Evolutionary conservation across 1,284 basidiomycete genomes (phyloP).

Genomic region (Ganoderma meredithae): DNA sequence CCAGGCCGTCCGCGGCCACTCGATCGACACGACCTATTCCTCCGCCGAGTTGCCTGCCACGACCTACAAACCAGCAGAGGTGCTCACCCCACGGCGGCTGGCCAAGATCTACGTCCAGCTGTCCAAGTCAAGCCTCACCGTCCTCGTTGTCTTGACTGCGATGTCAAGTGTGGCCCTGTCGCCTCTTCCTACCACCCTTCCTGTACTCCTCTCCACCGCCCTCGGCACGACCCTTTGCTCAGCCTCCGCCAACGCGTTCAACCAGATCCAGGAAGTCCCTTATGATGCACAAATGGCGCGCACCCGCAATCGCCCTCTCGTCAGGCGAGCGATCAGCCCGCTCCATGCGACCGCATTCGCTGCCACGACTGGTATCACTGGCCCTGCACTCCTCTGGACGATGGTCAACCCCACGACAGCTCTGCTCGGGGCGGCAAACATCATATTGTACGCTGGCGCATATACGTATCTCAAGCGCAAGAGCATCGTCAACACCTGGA

Average conservation of each 20-base stretch:
- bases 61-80: constrained; percentile 37
- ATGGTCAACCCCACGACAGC: constrained; percentile 93
- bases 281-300: constrained; percentile 98
- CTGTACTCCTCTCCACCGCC: constrained; percentile 87
- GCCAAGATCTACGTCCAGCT: constrained; percentile 82
- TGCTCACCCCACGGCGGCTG: constrained; percentile 63
- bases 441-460: constrained; percentile 88
- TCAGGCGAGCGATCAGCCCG: constrained; percentile 82
- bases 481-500: constrained; percentile 93
- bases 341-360: constrained; percentile 90
- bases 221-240: constrained; percentile 92
- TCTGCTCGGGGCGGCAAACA: constrained; percentile 83
- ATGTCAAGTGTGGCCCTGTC: constrained; percentile 96
- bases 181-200: constrained; percentile 83
- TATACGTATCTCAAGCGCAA: constrained; percentile 97
- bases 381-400: constrained; percentile 82
- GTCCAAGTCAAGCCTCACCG: constrained; percentile 88
- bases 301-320: constrained; percentile 91
- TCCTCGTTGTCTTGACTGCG: constrained; percentile 90
- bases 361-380: constrained; percentile 74
- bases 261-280: constrained; percentile 95
- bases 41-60: constrained; percentile 25
- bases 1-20: constrained; percentile 23
- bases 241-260: constrained; percentile 93
- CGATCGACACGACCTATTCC: constrained; percentile 26